Evolutionary conservation across 1,284 basidiomycete species (phyloP).

Genomic region (Irpex sp.): DNA sequence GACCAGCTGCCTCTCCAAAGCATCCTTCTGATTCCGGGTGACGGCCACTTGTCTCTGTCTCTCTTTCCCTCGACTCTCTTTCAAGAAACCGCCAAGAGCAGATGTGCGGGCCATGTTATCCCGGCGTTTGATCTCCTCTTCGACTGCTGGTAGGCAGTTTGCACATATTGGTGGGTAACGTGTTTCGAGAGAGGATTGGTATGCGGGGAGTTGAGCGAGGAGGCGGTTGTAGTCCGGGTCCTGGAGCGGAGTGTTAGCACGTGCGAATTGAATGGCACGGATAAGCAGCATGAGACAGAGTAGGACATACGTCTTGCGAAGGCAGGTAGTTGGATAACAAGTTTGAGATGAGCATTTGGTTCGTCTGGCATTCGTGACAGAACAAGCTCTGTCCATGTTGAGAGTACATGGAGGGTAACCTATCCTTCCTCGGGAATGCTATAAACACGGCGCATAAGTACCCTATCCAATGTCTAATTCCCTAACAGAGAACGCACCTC

Average conservation of each 20-base stretch:
- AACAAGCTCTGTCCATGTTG: constrained; percentile 45
- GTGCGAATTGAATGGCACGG: background rate
- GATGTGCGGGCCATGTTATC: constrained; percentile 80
- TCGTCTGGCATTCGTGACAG: constrained; percentile 86
- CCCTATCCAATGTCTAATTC: no score
- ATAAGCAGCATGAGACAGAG: background rate
- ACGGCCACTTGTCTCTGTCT: constrained; percentile 33
- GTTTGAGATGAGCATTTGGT: constrained; percentile 83
- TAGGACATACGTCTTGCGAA: constrained; percentile 43
- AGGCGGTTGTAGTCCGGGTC: constrained; percentile 67
- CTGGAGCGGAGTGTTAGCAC: constrained; percentile 34
- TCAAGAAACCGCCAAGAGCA: constrained; percentile 70
- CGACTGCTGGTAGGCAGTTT: constrained; percentile 71
- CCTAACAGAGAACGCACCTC: constrained; percentile 48
- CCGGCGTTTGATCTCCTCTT: constrained; percentile 73
- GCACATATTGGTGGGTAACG: constrained; percentile 87
- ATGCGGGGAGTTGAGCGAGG: constrained; percentile 61
- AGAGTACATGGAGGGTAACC: constrained; percentile 57
- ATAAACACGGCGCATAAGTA: no score
- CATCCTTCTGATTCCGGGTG: constrained; percentile 36
- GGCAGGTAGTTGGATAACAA: constrained; percentile 88
- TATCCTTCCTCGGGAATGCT: constrained; percentile 68
- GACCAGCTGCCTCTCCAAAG: constrained; percentile 40
- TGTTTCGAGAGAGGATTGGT: constrained; percentile 67
- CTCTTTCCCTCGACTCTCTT: constrained; percentile 58